These are phyloP conservation scores for Astragalus glycyphyllos DNA, from an alignment of 306 rosid species.

Conservation along the genomic window DNA sequence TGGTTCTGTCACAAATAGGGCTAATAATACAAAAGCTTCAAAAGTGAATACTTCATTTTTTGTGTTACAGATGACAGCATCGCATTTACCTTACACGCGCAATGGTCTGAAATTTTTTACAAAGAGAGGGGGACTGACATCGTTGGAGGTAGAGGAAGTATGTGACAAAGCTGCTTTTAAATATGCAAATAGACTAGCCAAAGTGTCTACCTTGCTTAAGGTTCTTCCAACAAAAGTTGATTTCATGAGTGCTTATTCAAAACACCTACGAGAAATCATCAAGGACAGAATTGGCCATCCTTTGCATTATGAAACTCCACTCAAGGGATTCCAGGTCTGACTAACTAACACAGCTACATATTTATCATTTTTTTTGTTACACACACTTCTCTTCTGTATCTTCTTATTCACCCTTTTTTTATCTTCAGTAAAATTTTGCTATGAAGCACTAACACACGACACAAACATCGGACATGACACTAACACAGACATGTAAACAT, in stretches of 20 bases:
- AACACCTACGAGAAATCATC: slow-evolving; percentile 75
- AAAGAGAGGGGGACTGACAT: slow-evolving; percentile 77
- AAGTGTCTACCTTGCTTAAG: slow-evolving; percentile 64
- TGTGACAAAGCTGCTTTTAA: slow-evolving; percentile 79
- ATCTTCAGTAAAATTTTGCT: neutral
- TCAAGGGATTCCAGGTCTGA: slow-evolving; percentile 80
- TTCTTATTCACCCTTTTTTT: neutral
- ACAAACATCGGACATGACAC: no score
- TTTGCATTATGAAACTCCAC: slow-evolving; percentile 78
- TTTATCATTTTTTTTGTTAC: neutral
- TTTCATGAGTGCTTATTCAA: slow-evolving; percentile 80
- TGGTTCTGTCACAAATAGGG: neutral
- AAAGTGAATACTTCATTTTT: neutral
- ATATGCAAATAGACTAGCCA: slow-evolving; percentile 72
- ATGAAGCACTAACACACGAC: no score
- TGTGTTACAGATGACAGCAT: slow-evolving; percentile 83
- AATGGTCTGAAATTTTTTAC: slow-evolving; percentile 92
- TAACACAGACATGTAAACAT: no score
- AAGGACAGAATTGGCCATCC: slow-evolving; percentile 83
- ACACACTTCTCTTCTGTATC: neutral
- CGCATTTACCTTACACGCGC: slow-evolving; percentile 88
- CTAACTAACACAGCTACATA: neutral
- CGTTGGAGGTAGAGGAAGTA: slow-evolving; percentile 76
- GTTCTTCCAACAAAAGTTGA: slow-evolving; percentile 62
- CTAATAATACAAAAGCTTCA: neutral